A percentile compares a stretch with the other conserved stretches of the same genome.
These are phyloP conservation scores for Pleurotus ostreatus DNA, from an alignment of 768 basidiomycete genomes.

Conservation along the genomic window DNA sequence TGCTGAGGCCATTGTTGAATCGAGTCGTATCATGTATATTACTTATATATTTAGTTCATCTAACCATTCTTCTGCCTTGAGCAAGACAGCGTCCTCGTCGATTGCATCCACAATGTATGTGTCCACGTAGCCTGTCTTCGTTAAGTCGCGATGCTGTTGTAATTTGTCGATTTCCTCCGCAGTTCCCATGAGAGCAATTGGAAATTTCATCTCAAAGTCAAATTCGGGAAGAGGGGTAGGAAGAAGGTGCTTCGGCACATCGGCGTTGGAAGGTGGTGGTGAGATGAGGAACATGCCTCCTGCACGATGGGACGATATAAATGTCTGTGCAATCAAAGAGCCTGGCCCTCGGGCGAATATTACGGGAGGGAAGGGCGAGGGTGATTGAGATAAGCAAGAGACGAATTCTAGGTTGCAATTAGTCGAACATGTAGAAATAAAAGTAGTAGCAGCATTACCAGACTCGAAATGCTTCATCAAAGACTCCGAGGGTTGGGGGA, in stretches of 20 bases:
- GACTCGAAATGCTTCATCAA: constrained; percentile 37
- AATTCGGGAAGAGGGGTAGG: constrained; percentile 45
- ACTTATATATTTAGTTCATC: constrained; percentile 44
- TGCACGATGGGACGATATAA: constrained; percentile 65
- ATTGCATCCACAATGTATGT: constrained; percentile 27
- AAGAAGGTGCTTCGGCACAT: constrained; percentile 24
- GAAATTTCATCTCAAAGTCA: constrained; percentile 58
- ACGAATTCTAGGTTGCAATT: neutral
- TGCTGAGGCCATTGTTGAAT: no score
- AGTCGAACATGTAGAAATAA: neutral
- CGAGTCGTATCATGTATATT: constrained; percentile 1
- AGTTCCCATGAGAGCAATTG: constrained; percentile 47
- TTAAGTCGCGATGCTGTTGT: constrained; percentile 35
- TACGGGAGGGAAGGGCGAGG: constrained; percentile 54
- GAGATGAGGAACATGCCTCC: constrained; percentile 59
- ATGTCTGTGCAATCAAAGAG: constrained; percentile 60
- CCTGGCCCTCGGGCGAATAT: constrained; percentile 45
- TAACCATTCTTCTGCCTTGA: constrained; percentile 47
- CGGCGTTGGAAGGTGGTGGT: constrained; percentile 41
- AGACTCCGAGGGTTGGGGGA: constrained; percentile 18
- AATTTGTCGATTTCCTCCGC: constrained; percentile 28
- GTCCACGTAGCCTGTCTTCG: constrained; percentile 34
- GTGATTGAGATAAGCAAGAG: constrained; percentile 26
- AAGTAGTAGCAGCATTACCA: constrained; percentile 23
- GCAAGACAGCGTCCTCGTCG: constrained; percentile 33